These are phyloP conservation scores for Agaricus blazei DNA, from an alignment of 768 basidiomycete species.

Conservation along the genomic window DNA sequence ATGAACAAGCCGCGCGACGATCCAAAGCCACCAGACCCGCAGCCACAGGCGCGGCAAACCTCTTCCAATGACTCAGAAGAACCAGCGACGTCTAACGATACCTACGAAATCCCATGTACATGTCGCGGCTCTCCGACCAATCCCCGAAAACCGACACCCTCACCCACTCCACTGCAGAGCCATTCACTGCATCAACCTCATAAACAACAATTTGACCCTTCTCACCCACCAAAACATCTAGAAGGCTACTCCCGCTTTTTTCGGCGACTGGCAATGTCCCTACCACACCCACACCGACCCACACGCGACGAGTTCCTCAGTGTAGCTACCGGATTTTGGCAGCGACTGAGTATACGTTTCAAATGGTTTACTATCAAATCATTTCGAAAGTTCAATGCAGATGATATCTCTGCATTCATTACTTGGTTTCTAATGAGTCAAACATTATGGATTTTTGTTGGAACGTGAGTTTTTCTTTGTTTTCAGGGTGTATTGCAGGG, in stretches of 20 bases:
- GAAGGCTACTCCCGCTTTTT: constrained; percentile 82
- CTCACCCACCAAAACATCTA: constrained; percentile 22
- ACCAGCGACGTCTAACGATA: not conserved
- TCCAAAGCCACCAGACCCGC: not conserved
- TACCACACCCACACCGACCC: constrained; percentile 75
- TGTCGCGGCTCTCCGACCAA: not conserved
- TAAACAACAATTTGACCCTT: constrained; percentile 9
- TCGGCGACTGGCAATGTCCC: constrained; percentile 67
- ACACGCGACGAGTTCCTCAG: constrained; percentile 86
- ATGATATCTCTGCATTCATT: constrained; percentile 94
- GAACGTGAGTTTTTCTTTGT: constrained; percentile 51
- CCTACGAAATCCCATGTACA: not conserved
- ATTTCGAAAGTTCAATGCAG: constrained; percentile 91
- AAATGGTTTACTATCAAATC: constrained; percentile 97
- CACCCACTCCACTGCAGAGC: constrained; percentile 2
- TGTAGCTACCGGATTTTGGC: constrained; percentile 86
- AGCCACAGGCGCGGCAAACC: not conserved
- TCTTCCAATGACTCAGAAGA: not conserved
- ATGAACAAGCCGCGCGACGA: not conserved
- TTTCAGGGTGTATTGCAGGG: not conserved
- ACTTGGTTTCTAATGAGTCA: constrained; percentile 97
- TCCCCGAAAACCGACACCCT: not conserved
- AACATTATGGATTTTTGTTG: constrained; percentile 91
- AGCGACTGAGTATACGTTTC: constrained; percentile 85
- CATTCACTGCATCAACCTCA: constrained; percentile 8